Evolutionary conservation across 2,329 filamentous ascomycete species (phyloP).

Genomic region (Ophiocordyceps camponoti-leonardi): DNA sequence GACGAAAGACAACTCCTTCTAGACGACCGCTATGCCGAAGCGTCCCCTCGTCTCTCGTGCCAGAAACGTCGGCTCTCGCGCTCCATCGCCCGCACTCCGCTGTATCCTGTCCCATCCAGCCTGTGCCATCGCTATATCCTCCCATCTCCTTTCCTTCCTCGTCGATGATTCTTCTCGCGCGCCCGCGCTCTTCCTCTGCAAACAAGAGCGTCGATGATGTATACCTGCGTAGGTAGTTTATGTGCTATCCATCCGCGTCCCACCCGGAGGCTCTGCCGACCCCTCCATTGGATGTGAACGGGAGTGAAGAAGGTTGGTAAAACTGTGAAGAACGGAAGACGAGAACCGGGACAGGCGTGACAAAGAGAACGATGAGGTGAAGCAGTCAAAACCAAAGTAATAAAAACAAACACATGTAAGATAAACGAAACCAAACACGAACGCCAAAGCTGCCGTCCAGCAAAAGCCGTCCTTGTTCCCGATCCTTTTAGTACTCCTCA

Average conservation of each 20-base stretch:
- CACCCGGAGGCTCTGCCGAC: neutral
- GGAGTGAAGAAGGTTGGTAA: neutral
- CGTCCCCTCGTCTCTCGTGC: neutral
- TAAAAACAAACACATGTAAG: neutral
- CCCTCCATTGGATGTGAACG: neutral
- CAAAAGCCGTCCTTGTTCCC: neutral
- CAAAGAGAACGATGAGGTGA: neutral
- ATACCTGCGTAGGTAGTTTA: neutral
- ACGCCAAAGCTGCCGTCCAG: slow-evolving; percentile 1
- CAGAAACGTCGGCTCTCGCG: neutral
- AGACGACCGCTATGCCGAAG: neutral
- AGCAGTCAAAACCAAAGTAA: neutral
- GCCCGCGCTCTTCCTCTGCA: neutral
- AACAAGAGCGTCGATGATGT: neutral
- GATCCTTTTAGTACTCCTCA: slow-evolving; percentile 3
- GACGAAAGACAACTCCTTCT: no score
- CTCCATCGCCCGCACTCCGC: no score
- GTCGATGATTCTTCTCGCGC: neutral
- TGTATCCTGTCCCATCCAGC: neutral
- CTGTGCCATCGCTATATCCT: neutral
- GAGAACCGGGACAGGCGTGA: neutral
- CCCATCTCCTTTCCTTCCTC: no score
- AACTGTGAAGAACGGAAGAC: neutral
- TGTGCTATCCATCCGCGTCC: neutral
- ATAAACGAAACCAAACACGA: neutral